Conservation (phyloP, 1,284 basidiomycete genomes). For the Leccinum colubrinum region DNA sequence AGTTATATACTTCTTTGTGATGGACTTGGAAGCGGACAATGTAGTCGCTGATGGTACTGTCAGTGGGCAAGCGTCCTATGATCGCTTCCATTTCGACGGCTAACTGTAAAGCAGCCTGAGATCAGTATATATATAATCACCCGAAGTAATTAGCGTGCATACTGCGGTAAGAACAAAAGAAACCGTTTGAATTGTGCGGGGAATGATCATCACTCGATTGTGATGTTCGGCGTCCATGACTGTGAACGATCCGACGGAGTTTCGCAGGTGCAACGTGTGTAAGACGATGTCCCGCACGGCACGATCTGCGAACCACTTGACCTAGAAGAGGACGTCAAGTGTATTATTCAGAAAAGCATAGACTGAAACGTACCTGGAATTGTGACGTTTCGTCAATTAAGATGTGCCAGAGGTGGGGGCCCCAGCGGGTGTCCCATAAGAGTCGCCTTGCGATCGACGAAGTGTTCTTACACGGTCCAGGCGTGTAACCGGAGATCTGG, state of each 20-base stretch:
- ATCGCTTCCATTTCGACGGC: too few species aligned
- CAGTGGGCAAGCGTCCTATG: too few species aligned
- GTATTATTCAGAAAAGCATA: not conserved
- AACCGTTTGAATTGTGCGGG: not conserved
- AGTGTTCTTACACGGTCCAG: not conserved
- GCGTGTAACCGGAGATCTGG: too few species aligned
- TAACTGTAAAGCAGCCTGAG: too few species aligned
- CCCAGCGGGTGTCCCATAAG: too few species aligned
- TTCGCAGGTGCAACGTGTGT: not conserved
- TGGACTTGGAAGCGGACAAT: too few species aligned
- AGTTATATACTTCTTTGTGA: too few species aligned
- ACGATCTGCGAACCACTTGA: not conserved
- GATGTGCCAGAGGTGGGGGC: too few species aligned
- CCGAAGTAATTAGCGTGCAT: not conserved
- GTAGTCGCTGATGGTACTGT: too few species aligned
- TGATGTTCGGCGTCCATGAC: not conserved
- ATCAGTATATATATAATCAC: too few species aligned
- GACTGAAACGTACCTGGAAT: not conserved
- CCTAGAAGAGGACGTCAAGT: too few species aligned
- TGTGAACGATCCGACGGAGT: not conserved
- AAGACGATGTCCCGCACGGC: not conserved
- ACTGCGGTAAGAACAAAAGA: not conserved
- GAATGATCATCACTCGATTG: not conserved
- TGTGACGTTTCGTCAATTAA: not conserved
- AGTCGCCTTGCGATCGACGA: too few species aligned